These are phyloP conservation scores for Colletotrichum simmondsii DNA, from an alignment of 2,329 filamentous ascomycete species.

Conservation along the genomic window DNA sequence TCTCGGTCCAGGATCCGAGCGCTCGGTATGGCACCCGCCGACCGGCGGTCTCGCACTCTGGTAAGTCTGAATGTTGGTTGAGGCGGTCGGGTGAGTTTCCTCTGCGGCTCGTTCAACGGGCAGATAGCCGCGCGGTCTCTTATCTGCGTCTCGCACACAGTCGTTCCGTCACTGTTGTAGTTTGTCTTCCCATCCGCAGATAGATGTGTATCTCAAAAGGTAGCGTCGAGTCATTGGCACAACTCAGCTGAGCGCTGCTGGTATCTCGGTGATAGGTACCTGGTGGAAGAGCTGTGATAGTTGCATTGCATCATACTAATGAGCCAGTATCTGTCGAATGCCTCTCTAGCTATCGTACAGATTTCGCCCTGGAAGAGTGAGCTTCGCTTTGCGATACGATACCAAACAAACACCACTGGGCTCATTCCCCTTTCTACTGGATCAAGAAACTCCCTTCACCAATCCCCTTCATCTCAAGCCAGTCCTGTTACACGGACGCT, in stretches of 20 bases:
- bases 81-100: neutral
- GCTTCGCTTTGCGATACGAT: neutral
- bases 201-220: neutral
- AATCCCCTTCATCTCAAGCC: neutral
- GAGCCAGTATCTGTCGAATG: neutral
- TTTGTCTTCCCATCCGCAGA: neutral
- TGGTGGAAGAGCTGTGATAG: too few relatives aligned
- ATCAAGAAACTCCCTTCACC: neutral
- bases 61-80: neutral
- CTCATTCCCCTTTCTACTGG: neutral
- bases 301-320: neutral
- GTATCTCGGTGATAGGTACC: neutral
- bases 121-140: neutral
- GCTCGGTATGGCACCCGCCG: constrained; percentile 5
- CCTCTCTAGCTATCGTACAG: neutral
- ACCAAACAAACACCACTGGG: neutral
- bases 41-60: neutral
- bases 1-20: constrained; percentile 11
- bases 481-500: neutral
- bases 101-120: neutral
- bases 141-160: neutral
- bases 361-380: neutral
- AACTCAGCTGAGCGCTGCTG: neutral
- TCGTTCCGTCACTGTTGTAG: neutral
- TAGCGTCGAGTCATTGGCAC: neutral